Conservation (phyloP, 2,329 filamentous ascomycete species). For the Claviceps sp. region DNA sequence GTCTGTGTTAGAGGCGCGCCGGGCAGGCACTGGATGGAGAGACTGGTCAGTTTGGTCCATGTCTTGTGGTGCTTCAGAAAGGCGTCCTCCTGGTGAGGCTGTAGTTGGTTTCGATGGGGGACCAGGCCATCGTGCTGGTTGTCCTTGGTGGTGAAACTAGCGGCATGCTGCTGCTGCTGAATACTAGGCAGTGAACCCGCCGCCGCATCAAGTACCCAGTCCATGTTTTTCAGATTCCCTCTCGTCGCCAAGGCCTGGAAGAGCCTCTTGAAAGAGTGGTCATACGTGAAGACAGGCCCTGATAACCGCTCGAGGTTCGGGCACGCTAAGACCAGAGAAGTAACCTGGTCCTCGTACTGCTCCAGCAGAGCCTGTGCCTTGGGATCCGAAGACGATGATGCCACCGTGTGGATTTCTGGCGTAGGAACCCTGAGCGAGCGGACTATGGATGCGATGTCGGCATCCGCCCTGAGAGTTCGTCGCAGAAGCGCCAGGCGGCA, state of each 20-base stretch:
- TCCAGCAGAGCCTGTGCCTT: conserved; percentile 23
- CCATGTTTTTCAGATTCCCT: conserved; percentile 39
- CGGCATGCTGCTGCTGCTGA: conserved; percentile 15
- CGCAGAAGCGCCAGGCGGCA: conserved; percentile 42
- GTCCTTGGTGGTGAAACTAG: conserved; percentile 10
- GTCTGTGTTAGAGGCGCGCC: conserved; percentile 39
- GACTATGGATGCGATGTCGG: conserved; percentile 40
- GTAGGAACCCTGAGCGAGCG: conserved; percentile 39
- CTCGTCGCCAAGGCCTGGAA: conserved; percentile 48
- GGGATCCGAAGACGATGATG: conserved; percentile 4
- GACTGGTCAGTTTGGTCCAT: conserved; percentile 41
- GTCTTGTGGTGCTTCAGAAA: conserved; percentile 39
- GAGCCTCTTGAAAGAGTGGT: conserved; percentile 41
- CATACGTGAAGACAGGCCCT: conserved; percentile 40
- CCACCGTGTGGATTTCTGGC: conserved; percentile 28
- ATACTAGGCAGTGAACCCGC: background rate
- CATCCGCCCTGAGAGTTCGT: conserved; percentile 40
- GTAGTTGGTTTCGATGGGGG: conserved; percentile 16
- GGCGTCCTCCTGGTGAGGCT: conserved; percentile 22
- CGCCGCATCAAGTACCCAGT: conserved; percentile 39
- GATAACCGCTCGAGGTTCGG: conserved; percentile 48
- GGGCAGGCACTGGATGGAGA: conserved; percentile 45
- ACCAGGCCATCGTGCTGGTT: conserved; percentile 16
- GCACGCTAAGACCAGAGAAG: conserved; percentile 49
- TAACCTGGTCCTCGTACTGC: conserved; percentile 43